These are phyloP conservation scores for Sarocladium strictum DNA, from an alignment of 2,329 filamentous ascomycete genomes.

Conservation along the genomic window DNA sequence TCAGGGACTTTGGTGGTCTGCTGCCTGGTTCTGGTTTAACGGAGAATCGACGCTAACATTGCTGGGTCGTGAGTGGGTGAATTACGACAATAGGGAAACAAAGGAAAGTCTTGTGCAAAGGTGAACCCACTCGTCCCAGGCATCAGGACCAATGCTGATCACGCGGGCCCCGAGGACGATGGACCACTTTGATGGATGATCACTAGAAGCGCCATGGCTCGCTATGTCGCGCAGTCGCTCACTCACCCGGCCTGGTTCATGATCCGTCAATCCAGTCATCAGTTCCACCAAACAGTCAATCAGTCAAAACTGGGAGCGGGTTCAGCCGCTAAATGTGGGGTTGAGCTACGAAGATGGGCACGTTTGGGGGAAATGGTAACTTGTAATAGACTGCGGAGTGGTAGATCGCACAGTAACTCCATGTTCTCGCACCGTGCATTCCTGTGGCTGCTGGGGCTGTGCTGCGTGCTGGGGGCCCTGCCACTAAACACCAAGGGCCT, in stretches of 20 bases:
- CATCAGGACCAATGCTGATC: neutral
- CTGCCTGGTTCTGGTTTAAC: neutral
- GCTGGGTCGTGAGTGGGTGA: too few species aligned
- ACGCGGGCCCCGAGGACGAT: neutral
- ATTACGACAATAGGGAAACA: too few species aligned
- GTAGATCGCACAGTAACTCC: neutral
- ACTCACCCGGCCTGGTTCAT: neutral
- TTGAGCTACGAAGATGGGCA: neutral
- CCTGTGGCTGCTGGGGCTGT: neutral
- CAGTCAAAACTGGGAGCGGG: neutral
- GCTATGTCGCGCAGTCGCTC: neutral
- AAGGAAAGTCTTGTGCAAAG: too few species aligned
- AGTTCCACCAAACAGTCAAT: neutral
- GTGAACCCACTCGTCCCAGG: neutral
- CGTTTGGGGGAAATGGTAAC: too few species aligned
- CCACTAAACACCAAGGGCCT: neutral
- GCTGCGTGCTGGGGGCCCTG: neutral
- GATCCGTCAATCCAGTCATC: neutral
- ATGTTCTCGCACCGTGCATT: neutral
- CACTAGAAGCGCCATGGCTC: neutral
- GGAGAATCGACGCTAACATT: too few species aligned
- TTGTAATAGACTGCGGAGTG: too few species aligned
- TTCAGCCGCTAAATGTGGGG: slow-evolving; percentile 8
- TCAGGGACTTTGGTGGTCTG: neutral
- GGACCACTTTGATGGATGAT: neutral